Evolutionary conservation across 2,329 filamentous ascomycete genomes (phyloP).

Genomic region (Pestalotiopsis sp.): DNA sequence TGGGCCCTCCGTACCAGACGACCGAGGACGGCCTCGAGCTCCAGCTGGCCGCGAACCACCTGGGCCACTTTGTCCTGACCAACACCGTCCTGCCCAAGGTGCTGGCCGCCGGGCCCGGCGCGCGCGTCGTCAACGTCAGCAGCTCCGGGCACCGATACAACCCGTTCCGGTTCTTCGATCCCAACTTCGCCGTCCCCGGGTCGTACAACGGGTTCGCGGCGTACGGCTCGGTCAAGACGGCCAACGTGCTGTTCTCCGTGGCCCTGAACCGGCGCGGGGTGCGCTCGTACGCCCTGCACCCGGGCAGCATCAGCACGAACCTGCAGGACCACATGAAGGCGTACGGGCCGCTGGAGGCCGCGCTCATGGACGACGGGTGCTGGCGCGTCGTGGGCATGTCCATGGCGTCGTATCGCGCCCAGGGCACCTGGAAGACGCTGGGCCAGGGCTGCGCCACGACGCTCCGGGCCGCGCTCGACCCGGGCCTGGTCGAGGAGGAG

Average conservation of each 20-base stretch:
- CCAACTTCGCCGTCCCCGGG: slow-evolving; percentile 27
- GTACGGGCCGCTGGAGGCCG: slow-evolving; percentile 18
- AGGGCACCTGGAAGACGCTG: slow-evolving; percentile 31
- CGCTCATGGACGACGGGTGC: slow-evolving; percentile 21
- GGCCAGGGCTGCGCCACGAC: slow-evolving; percentile 45
- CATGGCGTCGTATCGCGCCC: slow-evolving; percentile 21
- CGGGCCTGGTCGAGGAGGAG: slow-evolving; percentile 33
- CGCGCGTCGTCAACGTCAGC: slow-evolving; percentile 23
- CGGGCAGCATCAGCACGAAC: slow-evolving; percentile 34
- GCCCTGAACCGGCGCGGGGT: slow-evolving; percentile 38
- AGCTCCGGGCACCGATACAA: slow-evolving; percentile 26
- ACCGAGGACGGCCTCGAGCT: slow-evolving; percentile 35
- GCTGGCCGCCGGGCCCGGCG: slow-evolving; percentile 20
- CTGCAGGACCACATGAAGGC: slow-evolving; percentile 22
- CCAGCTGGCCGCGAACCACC: slow-evolving; percentile 36
- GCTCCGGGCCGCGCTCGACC: slow-evolving; percentile 46
- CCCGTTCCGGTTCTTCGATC: slow-evolving; percentile 29
- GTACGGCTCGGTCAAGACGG: slow-evolving; percentile 49
- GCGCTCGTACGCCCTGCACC: slow-evolving; percentile 40
- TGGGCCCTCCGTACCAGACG: slow-evolving; percentile 37
- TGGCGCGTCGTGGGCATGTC: slow-evolving; percentile 27
- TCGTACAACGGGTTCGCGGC: slow-evolving; percentile 37
- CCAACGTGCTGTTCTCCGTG: slow-evolving; percentile 45
- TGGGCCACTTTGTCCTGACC: slow-evolving; percentile 35
- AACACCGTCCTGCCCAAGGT: slow-evolving; percentile 30